Conservation (phyloP, 306 rosid genomes). For the Morella rubra region DNA sequence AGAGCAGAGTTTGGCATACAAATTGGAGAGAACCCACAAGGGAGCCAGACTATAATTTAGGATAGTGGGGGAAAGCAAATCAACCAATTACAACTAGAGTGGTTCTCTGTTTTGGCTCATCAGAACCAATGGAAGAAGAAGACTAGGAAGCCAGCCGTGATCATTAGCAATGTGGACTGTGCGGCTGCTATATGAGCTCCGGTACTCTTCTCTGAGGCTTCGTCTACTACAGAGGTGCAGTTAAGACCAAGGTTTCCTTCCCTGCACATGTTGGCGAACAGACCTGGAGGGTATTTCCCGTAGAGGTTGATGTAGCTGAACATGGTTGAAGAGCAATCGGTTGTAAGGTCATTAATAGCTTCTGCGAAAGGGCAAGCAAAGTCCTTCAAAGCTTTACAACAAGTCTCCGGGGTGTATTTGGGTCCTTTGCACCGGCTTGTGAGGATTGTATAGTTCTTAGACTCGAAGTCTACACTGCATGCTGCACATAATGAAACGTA, state of each 20-base stretch:
- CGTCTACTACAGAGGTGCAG: constrained; percentile 19
- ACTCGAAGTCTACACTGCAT: constrained; percentile 61
- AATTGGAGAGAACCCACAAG: background rate
- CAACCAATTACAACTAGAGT: constrained; percentile 15
- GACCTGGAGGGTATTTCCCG: constrained; percentile 88
- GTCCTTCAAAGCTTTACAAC: constrained; percentile 79
- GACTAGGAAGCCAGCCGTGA: constrained; percentile 25
- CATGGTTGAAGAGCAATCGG: constrained; percentile 67
- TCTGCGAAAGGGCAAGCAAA: constrained; percentile 66
- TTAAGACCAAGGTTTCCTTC: constrained; percentile 68
- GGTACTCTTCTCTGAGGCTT: constrained; percentile 13
- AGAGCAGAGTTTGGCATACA: constrained; percentile 1
- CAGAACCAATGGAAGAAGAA: constrained; percentile 35
- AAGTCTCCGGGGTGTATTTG: constrained; percentile 51
- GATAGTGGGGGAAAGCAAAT: background rate
- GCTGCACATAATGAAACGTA: constrained; percentile 39
- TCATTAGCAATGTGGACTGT: constrained; percentile 20
- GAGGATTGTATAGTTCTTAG: constrained; percentile 68
- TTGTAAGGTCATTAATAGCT: constrained; percentile 42
- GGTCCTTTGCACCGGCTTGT: constrained; percentile 97
- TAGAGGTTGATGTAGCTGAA: constrained; percentile 87
- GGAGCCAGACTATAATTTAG: background rate
- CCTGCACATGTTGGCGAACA: constrained; percentile 68
- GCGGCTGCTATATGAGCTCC: constrained; percentile 22
- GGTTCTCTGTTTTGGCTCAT: constrained; percentile 13